Base-by-base conservation (phyloP, 2,329 filamentous ascomycete species). In the Geosmithia flava region DNA sequence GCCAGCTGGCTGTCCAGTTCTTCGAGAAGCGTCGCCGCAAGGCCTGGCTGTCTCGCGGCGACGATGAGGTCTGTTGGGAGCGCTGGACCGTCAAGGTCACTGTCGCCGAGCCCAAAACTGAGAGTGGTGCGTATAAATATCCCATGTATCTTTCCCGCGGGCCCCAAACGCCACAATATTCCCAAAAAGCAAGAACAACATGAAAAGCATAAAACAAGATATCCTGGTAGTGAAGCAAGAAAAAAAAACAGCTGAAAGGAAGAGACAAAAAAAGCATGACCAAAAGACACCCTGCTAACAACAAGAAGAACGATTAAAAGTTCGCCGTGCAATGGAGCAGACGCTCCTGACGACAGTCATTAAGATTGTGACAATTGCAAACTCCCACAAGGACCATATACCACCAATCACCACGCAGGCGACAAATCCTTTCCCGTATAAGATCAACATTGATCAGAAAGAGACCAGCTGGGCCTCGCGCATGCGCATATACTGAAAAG, bases 41-140 rank as follows among this genome's bases (percentile, higher is more conserved):
- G 71, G 76, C 44, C 19, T 90, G 86, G 63, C 83, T 87, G 65
- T 84, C 89, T 69, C 77, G 66, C 58, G 84, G 80, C 20, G 91
- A 96, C 55, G 90, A 97, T 63, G 90, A 96, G 64, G 81, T 96
- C 17, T 95, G 89, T 64, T 98, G 93, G 93, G 93, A 97, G 72
- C 82, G 81, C 59, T 98, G 93, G 93, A 88, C 86, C 43, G 69
- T 98, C 55, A 87, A 94, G 65, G 86, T 97, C 46, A 94, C 89
- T n/a, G 81, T 96, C 48, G 87, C 89, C 10, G 89, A 88, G 56
- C 90, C 91, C 29, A 74, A 85, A 59, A 95, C 87, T 11, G 91
- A 97, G 59, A 86, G 81, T 54, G 89, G 88, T 94, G 69, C 57
- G 81, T 61, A 42, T 17, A 7, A 48, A 17, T 6, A 20, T 15